A percentile compares a stretch with the other conserved stretches of the same genome.
These are phyloP conservation scores for Ceraceosorus bombacis DNA, from an alignment of 1,284 basidiomycete genomes.

Conservation along the genomic window DNA sequence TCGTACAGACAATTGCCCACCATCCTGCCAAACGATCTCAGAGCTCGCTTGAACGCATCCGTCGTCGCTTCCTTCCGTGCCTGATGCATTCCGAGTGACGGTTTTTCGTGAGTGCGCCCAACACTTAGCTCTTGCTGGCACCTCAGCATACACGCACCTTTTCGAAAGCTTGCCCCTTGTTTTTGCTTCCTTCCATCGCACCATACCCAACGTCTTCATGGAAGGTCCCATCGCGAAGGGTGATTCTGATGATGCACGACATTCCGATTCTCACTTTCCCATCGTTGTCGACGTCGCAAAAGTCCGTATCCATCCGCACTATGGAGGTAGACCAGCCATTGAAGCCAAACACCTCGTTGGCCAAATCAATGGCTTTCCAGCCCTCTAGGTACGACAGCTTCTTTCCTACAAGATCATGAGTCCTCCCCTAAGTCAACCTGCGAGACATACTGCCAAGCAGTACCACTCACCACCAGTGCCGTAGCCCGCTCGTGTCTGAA, in stretches of 20 bases:
- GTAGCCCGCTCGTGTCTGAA: constrained; percentile 80
- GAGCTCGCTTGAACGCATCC: constrained; percentile 79
- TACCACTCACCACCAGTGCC: constrained; percentile 49
- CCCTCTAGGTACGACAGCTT: constrained; percentile 94
- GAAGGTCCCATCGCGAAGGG: constrained; percentile 74
- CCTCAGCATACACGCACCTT: constrained; percentile 53
- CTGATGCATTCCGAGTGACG: no score
- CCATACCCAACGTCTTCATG: constrained; percentile 81
- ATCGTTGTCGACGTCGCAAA: constrained; percentile 46
- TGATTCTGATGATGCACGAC: constrained; percentile 76
- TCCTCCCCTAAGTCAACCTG: not conserved
- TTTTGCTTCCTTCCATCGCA: constrained; percentile 70
- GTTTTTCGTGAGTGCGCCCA: no score
- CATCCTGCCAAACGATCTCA: constrained; percentile 86
- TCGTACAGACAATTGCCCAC: constrained; percentile 55
- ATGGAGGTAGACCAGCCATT: constrained; percentile 92
- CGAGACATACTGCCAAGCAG: not conserved
- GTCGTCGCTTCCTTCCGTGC: constrained; percentile 98
- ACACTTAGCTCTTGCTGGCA: no score
- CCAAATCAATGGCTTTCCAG: constrained; percentile 67
- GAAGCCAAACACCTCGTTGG: constrained; percentile 97
- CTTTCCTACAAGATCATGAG: not conserved
- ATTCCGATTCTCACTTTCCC: constrained; percentile 63
- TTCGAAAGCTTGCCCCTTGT: constrained; percentile 77
- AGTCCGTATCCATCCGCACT: constrained; percentile 65